These are phyloP conservation scores for Monilinia vaccinii-corymbosi DNA, from an alignment of 2,329 filamentous ascomycete genomes.

Conservation along the genomic window DNA sequence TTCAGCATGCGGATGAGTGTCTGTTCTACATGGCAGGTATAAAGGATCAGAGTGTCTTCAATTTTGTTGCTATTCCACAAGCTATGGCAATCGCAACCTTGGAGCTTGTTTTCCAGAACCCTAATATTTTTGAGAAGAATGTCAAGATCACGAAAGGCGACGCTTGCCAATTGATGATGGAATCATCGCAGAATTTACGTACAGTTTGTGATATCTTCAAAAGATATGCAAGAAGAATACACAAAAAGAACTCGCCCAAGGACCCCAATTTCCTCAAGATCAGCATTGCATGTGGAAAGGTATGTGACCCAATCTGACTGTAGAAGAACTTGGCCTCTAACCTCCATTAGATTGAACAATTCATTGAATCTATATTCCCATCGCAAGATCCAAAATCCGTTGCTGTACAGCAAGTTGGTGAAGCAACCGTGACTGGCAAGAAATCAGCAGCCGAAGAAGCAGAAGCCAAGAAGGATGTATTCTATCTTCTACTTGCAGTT, in stretches of 20 bases:
- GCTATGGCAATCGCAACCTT: slow-evolving; percentile 95
- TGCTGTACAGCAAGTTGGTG: slow-evolving; percentile 28
- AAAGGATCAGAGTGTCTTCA: slow-evolving; percentile 95
- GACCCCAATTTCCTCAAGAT: slow-evolving; percentile 92
- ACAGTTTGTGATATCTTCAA: slow-evolving; percentile 77
- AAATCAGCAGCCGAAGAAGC: slow-evolving; percentile 41
- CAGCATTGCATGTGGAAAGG: slow-evolving; percentile 80
- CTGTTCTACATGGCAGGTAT: slow-evolving; percentile 96
- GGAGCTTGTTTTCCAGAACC: slow-evolving; percentile 87
- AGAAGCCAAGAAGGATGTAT: slow-evolving; percentile 46
- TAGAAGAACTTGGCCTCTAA: slow-evolving; percentile 34
- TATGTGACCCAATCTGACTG: slow-evolving; percentile 32
- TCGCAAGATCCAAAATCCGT: slow-evolving; percentile 62
- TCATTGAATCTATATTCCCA: slow-evolving; percentile 90
- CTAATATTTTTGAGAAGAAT: slow-evolving; percentile 73
- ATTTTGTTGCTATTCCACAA: slow-evolving; percentile 96
- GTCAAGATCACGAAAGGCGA: slow-evolving; percentile 96
- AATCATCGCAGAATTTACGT: slow-evolving; percentile 83
- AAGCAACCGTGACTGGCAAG: slow-evolving; percentile 30
- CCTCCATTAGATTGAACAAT: slow-evolving; percentile 61
- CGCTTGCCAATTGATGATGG: slow-evolving; percentile 82
- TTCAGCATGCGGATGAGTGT: slow-evolving; percentile 83
- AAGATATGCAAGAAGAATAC: slow-evolving; percentile 69
- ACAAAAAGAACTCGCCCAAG: slow-evolving; percentile 85
- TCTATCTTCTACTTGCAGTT: slow-evolving; percentile 59